These are phyloP conservation scores for Starmerella stigmatis DNA, from an alignment of 805 yeast genomes.

Conservation along the genomic window DNA sequence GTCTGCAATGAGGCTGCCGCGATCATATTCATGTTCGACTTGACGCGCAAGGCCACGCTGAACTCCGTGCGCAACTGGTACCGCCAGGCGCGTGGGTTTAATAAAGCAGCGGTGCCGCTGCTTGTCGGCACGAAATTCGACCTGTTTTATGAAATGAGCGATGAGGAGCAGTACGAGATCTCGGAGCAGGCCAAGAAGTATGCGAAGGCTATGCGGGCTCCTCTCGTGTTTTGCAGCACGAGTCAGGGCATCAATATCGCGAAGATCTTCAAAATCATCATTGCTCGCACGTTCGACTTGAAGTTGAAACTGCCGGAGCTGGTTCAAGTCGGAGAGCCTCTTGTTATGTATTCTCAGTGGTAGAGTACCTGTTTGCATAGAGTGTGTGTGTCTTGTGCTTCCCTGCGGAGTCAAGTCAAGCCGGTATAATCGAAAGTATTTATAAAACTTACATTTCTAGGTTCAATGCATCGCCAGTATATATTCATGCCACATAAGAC, in stretches of 20 bases:
- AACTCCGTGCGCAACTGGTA: conserved; percentile 93
- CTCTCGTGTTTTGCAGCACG: conserved; percentile 78
- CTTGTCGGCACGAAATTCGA: conserved; percentile 92
- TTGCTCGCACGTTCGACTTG: conserved; percentile 83
- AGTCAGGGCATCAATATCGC: conserved; percentile 87
- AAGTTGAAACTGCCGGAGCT: conserved; percentile 76
- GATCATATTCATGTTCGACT: conserved; percentile 77
- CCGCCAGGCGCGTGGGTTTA: conserved; percentile 78
- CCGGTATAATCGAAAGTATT: background rate
- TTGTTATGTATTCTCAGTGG: conserved; percentile 51
- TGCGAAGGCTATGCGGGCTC: conserved; percentile 81
- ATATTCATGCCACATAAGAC: background rate
- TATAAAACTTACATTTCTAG: background rate
- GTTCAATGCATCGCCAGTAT: too few species aligned
- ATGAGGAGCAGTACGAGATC: conserved; percentile 71
- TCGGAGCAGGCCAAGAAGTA: conserved; percentile 73
- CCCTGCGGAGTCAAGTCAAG: background rate
- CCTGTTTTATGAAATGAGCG: conserved; percentile 64
- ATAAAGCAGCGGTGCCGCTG: conserved; percentile 81
- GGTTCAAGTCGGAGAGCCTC: conserved; percentile 79
- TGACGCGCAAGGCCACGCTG: conserved; percentile 74
- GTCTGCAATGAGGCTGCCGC: conserved; percentile 91
- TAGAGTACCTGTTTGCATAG: conserved; percentile 24
- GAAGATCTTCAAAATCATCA: conserved; percentile 80
- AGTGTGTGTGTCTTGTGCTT: too few species aligned